Percentiles rank a stretch among this genome's conserved stretches.
phyloP scores from a whole-genome alignment of 2,329 filamentous ascomycete species.

The Colletotrichum kahawae region DNA sequence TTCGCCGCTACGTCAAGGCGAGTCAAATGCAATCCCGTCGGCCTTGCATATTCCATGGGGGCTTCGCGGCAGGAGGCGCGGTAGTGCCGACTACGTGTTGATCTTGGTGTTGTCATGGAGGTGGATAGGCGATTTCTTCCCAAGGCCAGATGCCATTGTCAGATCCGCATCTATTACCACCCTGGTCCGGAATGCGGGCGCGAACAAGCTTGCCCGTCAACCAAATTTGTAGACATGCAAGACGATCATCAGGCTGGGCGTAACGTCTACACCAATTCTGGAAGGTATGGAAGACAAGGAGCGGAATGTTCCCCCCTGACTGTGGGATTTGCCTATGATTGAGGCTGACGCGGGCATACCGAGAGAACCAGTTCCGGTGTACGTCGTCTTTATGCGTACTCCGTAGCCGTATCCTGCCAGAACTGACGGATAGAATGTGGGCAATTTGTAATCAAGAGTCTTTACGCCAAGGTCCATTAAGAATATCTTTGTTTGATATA shows the following conservation, averaged over 20 bases:
- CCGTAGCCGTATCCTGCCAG: neutral
- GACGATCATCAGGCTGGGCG: neutral
- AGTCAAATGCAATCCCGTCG: neutral
- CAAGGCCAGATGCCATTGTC: neutral
- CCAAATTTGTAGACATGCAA: neutral
- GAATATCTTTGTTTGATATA: neutral
- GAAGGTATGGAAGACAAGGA: neutral
- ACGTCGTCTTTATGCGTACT: neutral
- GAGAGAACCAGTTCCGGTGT: neutral
- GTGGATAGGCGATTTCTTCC: neutral
- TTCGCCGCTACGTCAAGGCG: neutral
- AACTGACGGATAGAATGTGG: neutral
- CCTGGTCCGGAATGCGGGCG: constrained; percentile 3
- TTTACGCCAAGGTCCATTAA: neutral
- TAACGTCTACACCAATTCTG: neutral
- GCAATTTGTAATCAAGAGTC: neutral
- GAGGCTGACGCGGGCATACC: neutral
- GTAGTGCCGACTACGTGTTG: neutral
- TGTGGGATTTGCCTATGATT: neutral
- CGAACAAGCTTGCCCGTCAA: neutral
- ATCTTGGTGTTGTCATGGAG: neutral
- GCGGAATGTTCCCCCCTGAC: neutral
- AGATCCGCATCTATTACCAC: constrained; percentile 2
- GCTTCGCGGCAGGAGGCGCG: neutral
- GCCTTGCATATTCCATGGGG: neutral